Evolutionary conservation across 768 basidiomycete species (phyloP).

Genomic region (Boletus coccyginus): DNA sequence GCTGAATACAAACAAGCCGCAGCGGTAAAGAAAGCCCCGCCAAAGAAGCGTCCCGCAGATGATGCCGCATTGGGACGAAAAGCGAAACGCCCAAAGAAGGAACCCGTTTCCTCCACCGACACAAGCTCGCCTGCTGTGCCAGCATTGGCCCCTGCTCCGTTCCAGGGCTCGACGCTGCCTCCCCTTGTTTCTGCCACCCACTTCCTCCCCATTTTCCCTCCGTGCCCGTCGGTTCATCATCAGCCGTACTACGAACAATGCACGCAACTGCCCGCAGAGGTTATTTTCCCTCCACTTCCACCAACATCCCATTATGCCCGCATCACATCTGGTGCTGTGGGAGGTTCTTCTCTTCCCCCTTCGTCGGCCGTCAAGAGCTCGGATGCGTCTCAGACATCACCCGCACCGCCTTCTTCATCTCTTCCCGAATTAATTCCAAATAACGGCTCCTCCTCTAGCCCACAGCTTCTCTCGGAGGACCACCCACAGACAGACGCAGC

Average conservation of each 20-base stretch:
- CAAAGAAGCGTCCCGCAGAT: constrained; percentile 41
- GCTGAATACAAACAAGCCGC: constrained; percentile 34
- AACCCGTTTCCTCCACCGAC: constrained; percentile 21
- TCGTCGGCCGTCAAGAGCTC: constrained; percentile 23
- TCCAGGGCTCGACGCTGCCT: constrained; percentile 19
- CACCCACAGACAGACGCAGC: constrained; percentile 15
- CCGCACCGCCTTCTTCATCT: constrained; percentile 36
- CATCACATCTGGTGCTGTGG: constrained; percentile 15
- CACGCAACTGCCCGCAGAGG: constrained; percentile 53
- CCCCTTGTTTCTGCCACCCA: constrained; percentile 24
- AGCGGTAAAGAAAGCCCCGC: constrained; percentile 26
- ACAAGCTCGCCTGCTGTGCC: constrained; percentile 20
- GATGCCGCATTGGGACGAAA: constrained; percentile 39
- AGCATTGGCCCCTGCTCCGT: constrained; percentile 19
- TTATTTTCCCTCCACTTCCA: constrained; percentile 75
- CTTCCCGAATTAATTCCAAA: constrained; percentile 66
- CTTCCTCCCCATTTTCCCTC: constrained; percentile 44
- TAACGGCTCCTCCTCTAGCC: constrained; percentile 66
- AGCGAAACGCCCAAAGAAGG: constrained; percentile 47
- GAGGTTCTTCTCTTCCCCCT: constrained; percentile 19
- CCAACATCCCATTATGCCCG: constrained; percentile 43
- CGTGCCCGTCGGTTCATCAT: constrained; percentile 59
- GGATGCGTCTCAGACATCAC: constrained; percentile 26
- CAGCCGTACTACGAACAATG: constrained; percentile 74
- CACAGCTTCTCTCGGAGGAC: constrained; percentile 39